These are phyloP conservation scores for Rubia tinctorum DNA, from an alignment of 305 asterid species.

Conservation along the genomic window DNA sequence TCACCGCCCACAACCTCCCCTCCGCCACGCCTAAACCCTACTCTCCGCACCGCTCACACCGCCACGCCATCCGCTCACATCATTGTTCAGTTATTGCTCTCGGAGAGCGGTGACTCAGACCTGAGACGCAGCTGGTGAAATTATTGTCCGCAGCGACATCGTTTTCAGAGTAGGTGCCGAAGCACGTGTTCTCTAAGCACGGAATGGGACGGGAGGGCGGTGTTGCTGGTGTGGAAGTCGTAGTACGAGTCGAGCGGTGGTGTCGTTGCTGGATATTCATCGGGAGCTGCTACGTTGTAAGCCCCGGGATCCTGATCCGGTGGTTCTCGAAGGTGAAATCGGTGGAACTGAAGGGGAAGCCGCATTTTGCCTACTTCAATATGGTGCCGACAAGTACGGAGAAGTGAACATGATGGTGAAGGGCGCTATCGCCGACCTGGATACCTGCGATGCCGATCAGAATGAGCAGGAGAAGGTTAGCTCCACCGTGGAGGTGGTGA, in stretches of 20 bases:
- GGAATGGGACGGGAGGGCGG: slow-evolving; percentile 75
- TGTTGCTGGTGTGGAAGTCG: slow-evolving; percentile 84
- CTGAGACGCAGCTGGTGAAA: slow-evolving; percentile 18
- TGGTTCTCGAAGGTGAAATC: slow-evolving; percentile 82
- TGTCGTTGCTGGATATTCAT: slow-evolving; percentile 74
- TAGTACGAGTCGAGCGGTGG: slow-evolving; percentile 98
- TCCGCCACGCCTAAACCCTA: too few relatives aligned
- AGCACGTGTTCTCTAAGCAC: slow-evolving; percentile 77
- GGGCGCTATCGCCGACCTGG: slow-evolving; percentile 63
- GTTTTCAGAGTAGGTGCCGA: slow-evolving; percentile 90
- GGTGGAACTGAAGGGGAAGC: slow-evolving; percentile 93
- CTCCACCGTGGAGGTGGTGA: too few relatives aligned
- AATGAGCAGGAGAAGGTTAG: too few relatives aligned
- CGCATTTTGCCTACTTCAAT: slow-evolving; percentile 97
- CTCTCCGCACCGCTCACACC: too few relatives aligned
- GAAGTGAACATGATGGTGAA: slow-evolving; percentile 99
- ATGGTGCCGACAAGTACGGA: slow-evolving; percentile 98
- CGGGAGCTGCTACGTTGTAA: slow-evolving; percentile 91
- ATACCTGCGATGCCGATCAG: too few relatives aligned
- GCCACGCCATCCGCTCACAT: too few relatives aligned
- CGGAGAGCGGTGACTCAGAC: slow-evolving; percentile 29
- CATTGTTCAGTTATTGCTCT: neutral
- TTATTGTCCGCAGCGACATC: slow-evolving; percentile 31
- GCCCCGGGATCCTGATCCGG: slow-evolving; percentile 75
- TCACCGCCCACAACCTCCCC: too few relatives aligned